phyloP scores from a whole-genome alignment of 768 basidiomycete species.

The Calocera cornea region DNA sequence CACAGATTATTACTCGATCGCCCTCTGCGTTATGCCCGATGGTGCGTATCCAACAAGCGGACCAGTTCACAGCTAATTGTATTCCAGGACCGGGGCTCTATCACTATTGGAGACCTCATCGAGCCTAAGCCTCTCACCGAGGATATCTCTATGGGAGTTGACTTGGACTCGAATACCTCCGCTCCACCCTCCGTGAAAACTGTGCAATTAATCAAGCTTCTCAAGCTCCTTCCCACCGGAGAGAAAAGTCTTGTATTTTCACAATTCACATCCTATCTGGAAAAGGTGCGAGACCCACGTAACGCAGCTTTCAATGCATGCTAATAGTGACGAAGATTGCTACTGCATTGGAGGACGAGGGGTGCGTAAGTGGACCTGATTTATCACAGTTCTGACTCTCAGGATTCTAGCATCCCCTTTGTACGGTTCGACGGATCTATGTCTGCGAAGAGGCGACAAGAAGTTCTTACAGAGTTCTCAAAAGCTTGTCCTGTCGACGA shows the following conservation, averaged over 20 bases:
- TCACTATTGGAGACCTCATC: slow-evolving; percentile 42
- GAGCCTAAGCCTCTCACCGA: slow-evolving; percentile 28
- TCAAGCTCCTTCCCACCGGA: slow-evolving; percentile 48
- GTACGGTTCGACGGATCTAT: slow-evolving; percentile 77
- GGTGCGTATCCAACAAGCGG: slow-evolving; percentile 30
- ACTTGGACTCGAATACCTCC: slow-evolving; percentile 29
- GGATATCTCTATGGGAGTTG: slow-evolving; percentile 12
- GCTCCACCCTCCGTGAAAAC: slow-evolving; percentile 78
- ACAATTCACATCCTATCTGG: slow-evolving; percentile 75
- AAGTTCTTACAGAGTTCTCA: slow-evolving; percentile 54
- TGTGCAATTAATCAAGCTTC: slow-evolving; percentile 60
- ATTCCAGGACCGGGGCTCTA: slow-evolving; percentile 52
- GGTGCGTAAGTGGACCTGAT: slow-evolving; percentile 28
- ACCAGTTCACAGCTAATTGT: neutral
- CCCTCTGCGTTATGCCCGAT: slow-evolving; percentile 56
- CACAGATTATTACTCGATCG: slow-evolving; percentile 48
- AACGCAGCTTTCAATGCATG: neutral
- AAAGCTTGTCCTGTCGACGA: slow-evolving; percentile 13
- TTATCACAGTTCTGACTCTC: neutral
- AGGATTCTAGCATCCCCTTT: slow-evolving; percentile 44
- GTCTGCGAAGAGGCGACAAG: slow-evolving; percentile 66
- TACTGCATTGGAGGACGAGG: slow-evolving; percentile 48
- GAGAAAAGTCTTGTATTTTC: slow-evolving; percentile 84
- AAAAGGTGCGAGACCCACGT: slow-evolving; percentile 39
- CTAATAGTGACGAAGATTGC: slow-evolving; percentile 40